Percentiles rank a stretch among this genome's conserved stretches.
Conservation (phyloP, 495 filamentous ascomycete species). For the Jackrogersella multiformis region DNA sequence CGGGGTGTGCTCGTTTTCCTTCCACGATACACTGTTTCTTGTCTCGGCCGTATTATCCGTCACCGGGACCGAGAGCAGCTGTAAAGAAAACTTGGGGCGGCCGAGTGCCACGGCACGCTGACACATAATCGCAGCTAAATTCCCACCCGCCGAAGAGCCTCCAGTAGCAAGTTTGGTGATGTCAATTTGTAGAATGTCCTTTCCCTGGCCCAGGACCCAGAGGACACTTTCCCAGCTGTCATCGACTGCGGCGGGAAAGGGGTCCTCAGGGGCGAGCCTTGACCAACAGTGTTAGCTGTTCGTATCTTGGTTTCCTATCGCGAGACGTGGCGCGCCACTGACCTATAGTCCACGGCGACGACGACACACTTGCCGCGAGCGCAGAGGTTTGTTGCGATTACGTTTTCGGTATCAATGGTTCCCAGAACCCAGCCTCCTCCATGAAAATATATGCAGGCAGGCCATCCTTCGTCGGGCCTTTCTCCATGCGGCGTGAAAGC, state of each 20-base stretch:
- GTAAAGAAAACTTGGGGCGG: constrained; percentile 52
- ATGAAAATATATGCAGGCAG: constrained; percentile 66
- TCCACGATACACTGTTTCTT: constrained; percentile 58
- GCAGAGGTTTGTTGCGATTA: constrained; percentile 65
- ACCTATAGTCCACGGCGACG: constrained; percentile 67
- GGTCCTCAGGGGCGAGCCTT: constrained; percentile 65
- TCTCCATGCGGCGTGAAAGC: constrained; percentile 59
- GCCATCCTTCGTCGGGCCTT: constrained; percentile 60
- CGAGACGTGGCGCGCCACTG: constrained; percentile 24
- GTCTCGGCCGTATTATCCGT: constrained; percentile 65
- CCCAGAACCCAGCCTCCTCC: constrained; percentile 69
- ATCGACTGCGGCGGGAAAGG: constrained; percentile 65
- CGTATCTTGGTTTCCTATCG: not conserved
- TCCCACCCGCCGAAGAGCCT: constrained; percentile 65
- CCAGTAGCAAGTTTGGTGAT: constrained; percentile 60
- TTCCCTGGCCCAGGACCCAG: constrained; percentile 59
- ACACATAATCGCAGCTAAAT: constrained; percentile 64
- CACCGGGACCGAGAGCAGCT: constrained; percentile 67
- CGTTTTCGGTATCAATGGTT: constrained; percentile 67
- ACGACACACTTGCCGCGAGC: constrained; percentile 60
- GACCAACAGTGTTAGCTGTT: not conserved
- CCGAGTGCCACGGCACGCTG: constrained; percentile 60
- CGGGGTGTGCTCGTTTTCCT: constrained; percentile 58
- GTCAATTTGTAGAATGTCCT: constrained; percentile 54
- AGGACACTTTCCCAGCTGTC: constrained; percentile 67